Evolutionary conservation across 108 stramenopile genomes (phyloP), one percentile per base, ranked within the genome.

Genomic region (Chaetoceros tenuissimus): DNA sequence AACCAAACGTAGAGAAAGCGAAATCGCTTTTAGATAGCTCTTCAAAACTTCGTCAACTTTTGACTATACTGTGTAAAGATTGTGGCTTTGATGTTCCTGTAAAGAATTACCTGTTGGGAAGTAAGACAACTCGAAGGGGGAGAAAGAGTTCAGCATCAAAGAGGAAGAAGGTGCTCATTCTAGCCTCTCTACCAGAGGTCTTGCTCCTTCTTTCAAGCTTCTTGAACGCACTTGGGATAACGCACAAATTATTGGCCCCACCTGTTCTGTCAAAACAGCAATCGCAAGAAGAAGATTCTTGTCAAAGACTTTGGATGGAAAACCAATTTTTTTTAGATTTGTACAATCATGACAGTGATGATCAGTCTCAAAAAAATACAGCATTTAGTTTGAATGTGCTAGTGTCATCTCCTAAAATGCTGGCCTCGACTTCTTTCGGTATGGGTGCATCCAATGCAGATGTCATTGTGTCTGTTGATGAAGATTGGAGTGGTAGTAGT

Each of bases 401-500:
- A 5, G 54, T 93, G 30, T 60, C 80, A 44, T 82, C 87, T n/a
- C 77, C 85, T 13, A 60, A 43, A 3, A 56, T 54, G 1, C 31
- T 89, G 20, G 77, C 74, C 22, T 73, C 73, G 5, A 40, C 62
- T 43, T 57, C 72, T 46, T 77, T 73, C 40, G 89, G 92, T 5
- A 47, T 90, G 22, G 68, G 81, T 18, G 65, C 80, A 24, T 71
- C 73, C 26, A 62, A 53, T 24, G 80, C 86, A n/a, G 71, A 85
- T 55, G 48, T 74, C 24, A 72, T 94, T 2, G 75, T 94, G 2
- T 69, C 59, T 19, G 31, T 94, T n/a, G 92, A 94, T 48, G 82
- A 85, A 31, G 92, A 94, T 67, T 90, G 89, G 92, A 84, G 82
- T 53, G 85, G 92, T 25, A 56, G 84, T 27, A 75, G 67, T 24